A percentile compares a stretch with the other conserved stretches of the same genome.
Evolutionary conservation across 225 moss, liverwort and hornwort species (phyloP).

Genomic region (Bryum argenteum): DNA sequence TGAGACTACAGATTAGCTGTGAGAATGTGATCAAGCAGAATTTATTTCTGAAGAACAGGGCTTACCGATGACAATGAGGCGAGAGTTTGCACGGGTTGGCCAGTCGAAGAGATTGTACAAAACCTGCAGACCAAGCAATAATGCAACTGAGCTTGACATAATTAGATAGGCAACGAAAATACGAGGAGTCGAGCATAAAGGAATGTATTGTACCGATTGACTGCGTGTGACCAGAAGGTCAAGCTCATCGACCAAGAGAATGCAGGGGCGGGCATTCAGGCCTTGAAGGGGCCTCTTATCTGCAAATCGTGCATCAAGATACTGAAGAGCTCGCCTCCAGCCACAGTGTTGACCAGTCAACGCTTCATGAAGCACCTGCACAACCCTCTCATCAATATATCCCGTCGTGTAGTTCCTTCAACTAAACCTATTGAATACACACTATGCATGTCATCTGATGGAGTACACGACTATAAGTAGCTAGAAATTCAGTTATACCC

Average conservation of each 20-base stretch:
- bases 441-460: background rate
- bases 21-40: background rate
- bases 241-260: slow-evolving; percentile 92
- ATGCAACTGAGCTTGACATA: background rate
- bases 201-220: slow-evolving; percentile 62
- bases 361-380: slow-evolving; percentile 88
- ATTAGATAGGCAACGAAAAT: background rate
- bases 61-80: slow-evolving; percentile 90
- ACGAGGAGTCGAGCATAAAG: slow-evolving; percentile 9
- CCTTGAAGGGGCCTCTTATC: slow-evolving; percentile 65
- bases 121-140: slow-evolving; percentile 53
- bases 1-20: background rate
- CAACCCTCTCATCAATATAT: slow-evolving; percentile 16
- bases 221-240: slow-evolving; percentile 90
- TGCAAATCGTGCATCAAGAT: slow-evolving; percentile 83
- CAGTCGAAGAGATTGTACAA: slow-evolving; percentile 97
- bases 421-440: background rate
- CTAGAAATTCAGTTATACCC: background rate
- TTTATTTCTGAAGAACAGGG: background rate
- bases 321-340: slow-evolving; percentile 79
- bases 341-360: slow-evolving; percentile 92
- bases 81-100: slow-evolving; percentile 84
- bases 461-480: background rate
- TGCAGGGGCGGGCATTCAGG: slow-evolving; percentile 78
- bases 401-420: background rate